phyloP scores from a whole-genome alignment of 495 filamentous ascomycete genomes.

The Trichodelitschia bisporula region DNA sequence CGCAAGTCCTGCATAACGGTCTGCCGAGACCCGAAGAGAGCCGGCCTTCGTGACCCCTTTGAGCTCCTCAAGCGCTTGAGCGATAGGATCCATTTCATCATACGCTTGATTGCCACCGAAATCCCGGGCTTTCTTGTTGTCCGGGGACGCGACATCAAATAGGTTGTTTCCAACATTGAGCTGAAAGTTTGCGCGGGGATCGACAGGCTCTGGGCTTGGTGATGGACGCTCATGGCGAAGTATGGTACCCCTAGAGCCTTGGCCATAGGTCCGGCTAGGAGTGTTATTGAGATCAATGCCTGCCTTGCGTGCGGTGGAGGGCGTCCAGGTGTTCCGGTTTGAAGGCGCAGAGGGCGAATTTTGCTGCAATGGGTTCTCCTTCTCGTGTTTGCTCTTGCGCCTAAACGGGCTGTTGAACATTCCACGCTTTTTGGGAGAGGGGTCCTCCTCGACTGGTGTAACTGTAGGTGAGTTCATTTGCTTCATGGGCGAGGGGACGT shows the following conservation, averaged over 20 bases:
- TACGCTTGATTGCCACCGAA: too few species aligned
- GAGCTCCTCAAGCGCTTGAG: constrained; percentile 71
- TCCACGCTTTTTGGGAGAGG: constrained; percentile 66
- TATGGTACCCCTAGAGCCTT: too few species aligned
- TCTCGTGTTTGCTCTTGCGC: constrained; percentile 71
- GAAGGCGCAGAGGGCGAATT: constrained; percentile 10
- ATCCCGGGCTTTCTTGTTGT: constrained; percentile 23
- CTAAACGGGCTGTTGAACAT: constrained; percentile 95
- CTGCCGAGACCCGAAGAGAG: constrained; percentile 61
- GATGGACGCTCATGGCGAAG: constrained; percentile 13
- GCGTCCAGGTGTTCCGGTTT: constrained; percentile 39
- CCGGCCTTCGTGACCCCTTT: constrained; percentile 66
- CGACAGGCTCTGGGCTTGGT: constrained; percentile 68
- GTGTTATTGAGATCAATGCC: too few species aligned
- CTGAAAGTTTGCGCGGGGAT: constrained; percentile 78
- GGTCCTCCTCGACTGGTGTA: constrained; percentile 31
- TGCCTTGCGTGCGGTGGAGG: too few species aligned
- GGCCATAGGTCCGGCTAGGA: too few species aligned
- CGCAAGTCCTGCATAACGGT: constrained; percentile 73
- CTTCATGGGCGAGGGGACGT: constrained; percentile 43
- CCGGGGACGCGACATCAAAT: constrained; percentile 80
- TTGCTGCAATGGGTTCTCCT: constrained; percentile 25
- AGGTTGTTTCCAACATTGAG: constrained; percentile 94
- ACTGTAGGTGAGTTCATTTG: constrained; percentile 24
- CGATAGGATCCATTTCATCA: constrained; percentile 63